Evolutionary conservation across 768 basidiomycete species (phyloP).

Genomic region (Mrakia blollopis): DNA sequence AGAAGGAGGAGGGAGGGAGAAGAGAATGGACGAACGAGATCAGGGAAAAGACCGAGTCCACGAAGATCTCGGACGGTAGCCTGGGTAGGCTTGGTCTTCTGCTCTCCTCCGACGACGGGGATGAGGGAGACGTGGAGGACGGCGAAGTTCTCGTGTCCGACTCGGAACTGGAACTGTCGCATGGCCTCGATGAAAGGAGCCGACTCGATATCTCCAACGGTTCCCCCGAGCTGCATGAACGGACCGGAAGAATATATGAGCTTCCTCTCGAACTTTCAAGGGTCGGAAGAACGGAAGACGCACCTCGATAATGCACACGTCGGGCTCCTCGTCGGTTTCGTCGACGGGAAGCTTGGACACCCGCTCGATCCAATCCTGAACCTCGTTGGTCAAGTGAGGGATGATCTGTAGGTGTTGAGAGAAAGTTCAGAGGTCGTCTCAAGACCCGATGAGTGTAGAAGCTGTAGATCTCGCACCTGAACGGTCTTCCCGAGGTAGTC

Average conservation of each 20-base stretch:
- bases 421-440: background rate
- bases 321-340: constrained; percentile 84
- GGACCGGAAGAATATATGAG: background rate
- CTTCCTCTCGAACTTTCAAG: background rate
- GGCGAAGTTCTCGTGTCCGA: constrained; percentile 93
- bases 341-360: constrained; percentile 93
- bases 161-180: constrained; percentile 99
- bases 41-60: constrained; percentile 85
- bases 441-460: background rate
- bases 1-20: background rate
- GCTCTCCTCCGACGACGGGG: constrained; percentile 98
- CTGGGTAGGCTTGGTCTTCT: constrained; percentile 98
- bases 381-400: constrained; percentile 91
- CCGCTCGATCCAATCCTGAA: constrained; percentile 97
- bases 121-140: constrained; percentile 95
- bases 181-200: constrained; percentile 97
- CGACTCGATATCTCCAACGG: constrained; percentile 97
- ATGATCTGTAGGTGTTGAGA: constrained; percentile 63
- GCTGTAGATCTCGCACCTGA: constrained; percentile 48
- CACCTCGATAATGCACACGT: constrained; percentile 97
- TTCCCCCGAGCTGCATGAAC: constrained; percentile 79
- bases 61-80: constrained; percentile 90
- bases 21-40: constrained; percentile 59
- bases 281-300: constrained; percentile 28
- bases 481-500: constrained; percentile 94